Conservation (phyloP, 192 early-diverging fungal species). For the Coemansia sp. region DNA sequence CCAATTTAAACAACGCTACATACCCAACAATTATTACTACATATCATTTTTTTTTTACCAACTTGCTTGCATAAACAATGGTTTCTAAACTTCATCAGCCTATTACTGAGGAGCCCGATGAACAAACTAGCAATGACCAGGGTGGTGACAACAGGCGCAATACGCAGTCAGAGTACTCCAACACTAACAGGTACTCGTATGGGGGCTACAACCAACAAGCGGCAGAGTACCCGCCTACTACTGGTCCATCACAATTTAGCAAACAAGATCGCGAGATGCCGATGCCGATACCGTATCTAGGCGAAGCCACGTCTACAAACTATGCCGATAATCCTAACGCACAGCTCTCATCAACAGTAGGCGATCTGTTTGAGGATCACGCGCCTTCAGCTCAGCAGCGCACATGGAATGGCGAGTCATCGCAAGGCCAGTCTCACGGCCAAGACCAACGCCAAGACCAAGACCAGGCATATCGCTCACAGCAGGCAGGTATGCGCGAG, state of each 20-base stretch:
- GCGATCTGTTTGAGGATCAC: constrained; percentile 17
- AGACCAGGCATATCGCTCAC: not conserved
- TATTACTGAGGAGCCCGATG: constrained; percentile 11
- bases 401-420: constrained; percentile 16
- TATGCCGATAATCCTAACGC: not conserved
- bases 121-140: not conserved
- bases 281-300: not conserved
- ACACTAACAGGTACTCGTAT: not conserved
- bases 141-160: not conserved
- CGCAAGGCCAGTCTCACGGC: not conserved
- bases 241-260: not conserved
- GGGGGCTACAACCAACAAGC: not conserved
- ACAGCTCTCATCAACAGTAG: constrained; percentile 8
- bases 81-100: constrained; percentile 31
- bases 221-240: not conserved
- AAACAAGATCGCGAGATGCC: constrained; percentile 1
- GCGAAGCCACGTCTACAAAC: not conserved
- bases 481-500: constrained; percentile 23
- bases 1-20: not conserved
- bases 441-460: not conserved
- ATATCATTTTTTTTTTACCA: not conserved
- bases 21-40: too few relatives aligned
- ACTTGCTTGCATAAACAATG: constrained; percentile 10
- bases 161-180: not conserved
- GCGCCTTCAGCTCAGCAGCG: constrained; percentile 7